Conservation (phyloP, 1,139 yeast species). For the Hyphopichia pseudoburtonii region DNA sequence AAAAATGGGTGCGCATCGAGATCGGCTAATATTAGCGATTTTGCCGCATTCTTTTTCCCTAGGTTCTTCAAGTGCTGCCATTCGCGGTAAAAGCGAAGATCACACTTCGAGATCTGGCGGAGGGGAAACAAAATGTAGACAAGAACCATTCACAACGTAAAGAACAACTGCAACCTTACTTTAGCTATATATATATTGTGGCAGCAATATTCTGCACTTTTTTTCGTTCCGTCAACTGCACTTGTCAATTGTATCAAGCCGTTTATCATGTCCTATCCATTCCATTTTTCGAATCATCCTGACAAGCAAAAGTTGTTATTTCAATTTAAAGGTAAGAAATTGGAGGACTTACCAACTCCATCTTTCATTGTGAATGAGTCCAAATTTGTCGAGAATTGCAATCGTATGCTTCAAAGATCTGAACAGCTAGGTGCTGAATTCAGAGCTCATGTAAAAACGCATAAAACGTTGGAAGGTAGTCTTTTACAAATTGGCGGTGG, state of each 20-base stretch:
- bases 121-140: too few relatives aligned
- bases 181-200: too few relatives aligned
- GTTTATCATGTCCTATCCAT: slow-evolving; percentile 11
- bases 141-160: too few relatives aligned
- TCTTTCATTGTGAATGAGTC: slow-evolving; percentile 27
- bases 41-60: too few relatives aligned
- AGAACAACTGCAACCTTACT: too few relatives aligned
- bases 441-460: slow-evolving; percentile 77
- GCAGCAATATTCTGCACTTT: too few relatives aligned
- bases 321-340: slow-evolving; percentile 24
- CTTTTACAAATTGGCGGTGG: slow-evolving; percentile 29
- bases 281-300: slow-evolving; percentile 18
- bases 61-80: too few relatives aligned
- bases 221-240: background rate
- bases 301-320: slow-evolving; percentile 22
- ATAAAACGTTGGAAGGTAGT: slow-evolving; percentile 50
- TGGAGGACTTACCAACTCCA: slow-evolving; percentile 38
- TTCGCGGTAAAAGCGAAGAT: too few relatives aligned
- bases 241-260: background rate
- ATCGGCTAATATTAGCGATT: too few relatives aligned
- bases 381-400: slow-evolving; percentile 24
- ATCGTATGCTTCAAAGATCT: slow-evolving; percentile 33
- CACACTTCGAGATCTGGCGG: too few relatives aligned
- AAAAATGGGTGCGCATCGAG: too few relatives aligned
- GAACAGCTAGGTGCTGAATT: slow-evolving; percentile 34